These are phyloP conservation scores for Avicennia marina DNA, from an alignment of 257 asterid genomes.

Conservation along the genomic window DNA sequence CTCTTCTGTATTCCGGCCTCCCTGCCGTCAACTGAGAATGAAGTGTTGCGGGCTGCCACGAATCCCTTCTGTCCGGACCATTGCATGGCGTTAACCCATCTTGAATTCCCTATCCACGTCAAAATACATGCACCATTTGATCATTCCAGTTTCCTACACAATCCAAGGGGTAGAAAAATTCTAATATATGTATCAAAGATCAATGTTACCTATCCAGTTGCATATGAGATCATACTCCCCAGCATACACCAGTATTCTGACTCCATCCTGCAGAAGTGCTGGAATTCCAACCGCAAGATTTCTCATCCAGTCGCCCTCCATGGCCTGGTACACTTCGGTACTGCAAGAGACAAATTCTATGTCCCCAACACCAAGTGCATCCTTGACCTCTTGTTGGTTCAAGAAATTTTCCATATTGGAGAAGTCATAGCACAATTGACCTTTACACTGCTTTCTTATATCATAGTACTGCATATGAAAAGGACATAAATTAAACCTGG, in stretches of 20 bases:
- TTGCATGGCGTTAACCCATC: slow-evolving; percentile 83
- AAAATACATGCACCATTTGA: background rate
- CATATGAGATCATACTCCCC: slow-evolving; percentile 60
- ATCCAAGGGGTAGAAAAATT: background rate
- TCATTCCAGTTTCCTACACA: background rate
- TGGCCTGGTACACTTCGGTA: slow-evolving; percentile 42
- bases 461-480: slow-evolving; percentile 41
- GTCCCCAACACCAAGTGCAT: slow-evolving; percentile 45
- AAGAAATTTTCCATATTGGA: slow-evolving; percentile 48
- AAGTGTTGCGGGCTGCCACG: slow-evolving; percentile 33
- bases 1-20: slow-evolving; percentile 55
- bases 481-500: background rate
- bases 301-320: slow-evolving; percentile 66
- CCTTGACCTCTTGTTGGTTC: slow-evolving; percentile 35
- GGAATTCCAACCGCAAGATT: slow-evolving; percentile 58
- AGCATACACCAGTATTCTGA: slow-evolving; percentile 44
- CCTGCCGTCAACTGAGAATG: slow-evolving; percentile 49
- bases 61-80: slow-evolving; percentile 65
- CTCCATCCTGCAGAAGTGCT: slow-evolving; percentile 48
- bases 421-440: slow-evolving; percentile 56
- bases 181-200: too few species aligned
- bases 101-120: slow-evolving; percentile 50
- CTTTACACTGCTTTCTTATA: slow-evolving; percentile 50
- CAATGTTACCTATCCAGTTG: slow-evolving; percentile 63
- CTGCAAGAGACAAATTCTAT: slow-evolving; percentile 51